Evolutionary conservation across 345 rosid species (phyloP).

Genomic region (Eucalyptus pumila): DNA sequence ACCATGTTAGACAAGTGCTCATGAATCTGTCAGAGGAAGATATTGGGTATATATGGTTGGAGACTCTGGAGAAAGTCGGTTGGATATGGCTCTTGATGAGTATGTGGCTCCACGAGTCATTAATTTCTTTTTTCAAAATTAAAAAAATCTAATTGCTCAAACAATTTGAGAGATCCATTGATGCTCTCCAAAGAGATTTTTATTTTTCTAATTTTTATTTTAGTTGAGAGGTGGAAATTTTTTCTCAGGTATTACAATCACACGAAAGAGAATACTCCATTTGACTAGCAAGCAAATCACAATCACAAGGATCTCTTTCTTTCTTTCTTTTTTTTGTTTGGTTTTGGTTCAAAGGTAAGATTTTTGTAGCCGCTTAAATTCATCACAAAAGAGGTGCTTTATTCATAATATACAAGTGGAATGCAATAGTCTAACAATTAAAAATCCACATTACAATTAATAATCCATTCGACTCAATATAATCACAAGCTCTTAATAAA

Average conservation of each 20-base stretch:
- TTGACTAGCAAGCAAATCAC: neutral
- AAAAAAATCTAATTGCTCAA: accelerated
- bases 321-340: neutral
- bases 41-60: neutral
- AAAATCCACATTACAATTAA: accelerated
- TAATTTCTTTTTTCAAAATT: too few relatives aligned
- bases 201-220: too few relatives aligned
- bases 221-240: neutral
- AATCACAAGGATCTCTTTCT: neutral
- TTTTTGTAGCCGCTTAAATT: neutral
- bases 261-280: neutral
- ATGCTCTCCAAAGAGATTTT: neutral
- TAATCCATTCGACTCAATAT: neutral
- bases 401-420: neutral
- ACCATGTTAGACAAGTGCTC: neutral
- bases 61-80: neutral
- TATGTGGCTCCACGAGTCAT: accelerated
- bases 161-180: neutral
- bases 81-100: neutral
- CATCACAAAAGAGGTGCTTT: neutral
- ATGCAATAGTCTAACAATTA: accelerated
- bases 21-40: neutral
- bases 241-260: neutral
- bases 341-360: neutral
- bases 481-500: neutral